Conservation (phyloP, 116 monocot genomes). For the Phalaenopsis hybrid region DNA sequence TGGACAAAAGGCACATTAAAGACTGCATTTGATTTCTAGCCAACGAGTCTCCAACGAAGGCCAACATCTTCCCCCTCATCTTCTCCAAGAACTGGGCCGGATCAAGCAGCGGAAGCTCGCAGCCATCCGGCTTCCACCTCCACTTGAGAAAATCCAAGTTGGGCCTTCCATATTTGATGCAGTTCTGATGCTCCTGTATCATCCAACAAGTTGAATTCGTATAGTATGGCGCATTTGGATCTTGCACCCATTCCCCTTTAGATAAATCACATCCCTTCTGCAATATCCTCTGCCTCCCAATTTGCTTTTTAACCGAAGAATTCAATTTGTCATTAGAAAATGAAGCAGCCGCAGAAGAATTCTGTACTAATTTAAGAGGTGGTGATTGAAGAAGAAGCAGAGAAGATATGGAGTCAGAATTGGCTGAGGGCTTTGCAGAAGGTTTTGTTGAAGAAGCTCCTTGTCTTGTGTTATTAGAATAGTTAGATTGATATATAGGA, state of each 20-base stretch:
- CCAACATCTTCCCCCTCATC: constrained; percentile 24
- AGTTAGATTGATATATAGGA: no score
- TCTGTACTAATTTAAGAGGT: not conserved
- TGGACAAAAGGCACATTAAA: constrained; percentile 38
- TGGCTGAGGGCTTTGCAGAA: no score
- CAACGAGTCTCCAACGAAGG: constrained; percentile 38
- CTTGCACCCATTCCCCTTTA: constrained; percentile 34
- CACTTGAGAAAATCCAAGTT: constrained; percentile 34
- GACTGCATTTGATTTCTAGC: constrained; percentile 48
- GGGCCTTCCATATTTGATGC: constrained; percentile 38
- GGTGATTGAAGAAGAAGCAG: no score
- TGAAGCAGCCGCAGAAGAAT: not conserved
- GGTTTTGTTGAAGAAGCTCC: no score
- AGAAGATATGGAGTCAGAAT: no score
- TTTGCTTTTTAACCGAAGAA: not conserved
- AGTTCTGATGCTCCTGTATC: constrained; percentile 42
- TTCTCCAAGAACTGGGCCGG: constrained; percentile 21
- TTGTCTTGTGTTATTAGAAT: no score
- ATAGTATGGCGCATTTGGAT: constrained; percentile 31
- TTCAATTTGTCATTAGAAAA: no score
- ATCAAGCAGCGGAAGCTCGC: constrained; percentile 30
- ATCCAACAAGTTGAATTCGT: constrained; percentile 33
- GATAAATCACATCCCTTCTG: constrained; percentile 20
- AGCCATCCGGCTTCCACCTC: constrained; percentile 39
- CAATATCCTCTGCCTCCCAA: not conserved